Conservation (phyloP, 331 rosid species). For the Ulmus americana region DNA sequence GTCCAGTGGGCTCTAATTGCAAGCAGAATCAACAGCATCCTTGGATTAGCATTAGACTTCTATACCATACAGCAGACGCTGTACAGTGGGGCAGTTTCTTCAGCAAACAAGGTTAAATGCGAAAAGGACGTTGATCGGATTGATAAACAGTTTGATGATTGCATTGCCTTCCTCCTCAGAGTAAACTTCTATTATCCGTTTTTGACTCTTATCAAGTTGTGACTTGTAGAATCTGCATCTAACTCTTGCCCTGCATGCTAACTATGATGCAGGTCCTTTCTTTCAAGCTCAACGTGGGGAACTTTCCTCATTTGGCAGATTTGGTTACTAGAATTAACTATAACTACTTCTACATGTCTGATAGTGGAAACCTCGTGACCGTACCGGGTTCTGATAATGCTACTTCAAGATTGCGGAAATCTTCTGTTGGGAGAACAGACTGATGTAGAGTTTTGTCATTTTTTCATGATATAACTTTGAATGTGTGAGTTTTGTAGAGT, state of each 20-base stretch:
- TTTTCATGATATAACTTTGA: background rate
- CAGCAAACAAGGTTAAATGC: constrained; percentile 75
- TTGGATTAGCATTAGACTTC: constrained; percentile 85
- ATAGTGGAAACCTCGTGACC: constrained; percentile 74
- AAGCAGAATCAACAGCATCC: constrained; percentile 84
- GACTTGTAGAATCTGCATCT: constrained; percentile 8
- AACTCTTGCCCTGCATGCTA: background rate
- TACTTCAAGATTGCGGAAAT: constrained; percentile 52
- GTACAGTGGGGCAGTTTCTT: constrained; percentile 79
- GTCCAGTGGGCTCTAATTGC: constrained; percentile 92
- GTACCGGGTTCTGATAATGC: constrained; percentile 50
- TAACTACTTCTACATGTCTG: constrained; percentile 88
- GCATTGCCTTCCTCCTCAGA: constrained; percentile 89
- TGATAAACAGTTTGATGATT: constrained; percentile 90
- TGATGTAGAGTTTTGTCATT: constrained; percentile 8
- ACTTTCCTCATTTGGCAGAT: constrained; percentile 95
- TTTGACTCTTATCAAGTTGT: background rate
- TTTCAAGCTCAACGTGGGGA: constrained; percentile 88
- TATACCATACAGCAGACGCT: constrained; percentile 73
- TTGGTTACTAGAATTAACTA: constrained; percentile 89
- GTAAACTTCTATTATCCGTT: constrained; percentile 36
- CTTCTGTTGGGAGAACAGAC: constrained; percentile 39
- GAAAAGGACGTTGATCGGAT: constrained; percentile 92
- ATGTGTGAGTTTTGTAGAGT: no score
- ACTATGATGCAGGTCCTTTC: constrained; percentile 68